phyloP scores from a whole-genome alignment of 768 basidiomycete species.

The Krasilnikovozyma curviuscula region DNA sequence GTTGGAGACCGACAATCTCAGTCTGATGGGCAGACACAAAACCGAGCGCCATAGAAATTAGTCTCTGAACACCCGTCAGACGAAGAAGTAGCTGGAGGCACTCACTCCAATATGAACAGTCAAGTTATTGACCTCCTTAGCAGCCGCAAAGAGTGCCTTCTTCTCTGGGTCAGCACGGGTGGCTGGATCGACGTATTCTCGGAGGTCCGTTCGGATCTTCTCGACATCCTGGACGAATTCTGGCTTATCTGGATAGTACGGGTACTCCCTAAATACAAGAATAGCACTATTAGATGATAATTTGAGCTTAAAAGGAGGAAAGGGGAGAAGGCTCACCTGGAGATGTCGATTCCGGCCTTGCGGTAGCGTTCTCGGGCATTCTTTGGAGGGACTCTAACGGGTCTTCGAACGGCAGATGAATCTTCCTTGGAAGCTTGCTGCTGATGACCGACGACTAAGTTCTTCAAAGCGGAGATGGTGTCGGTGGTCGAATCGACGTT shows the following conservation, averaged over 20 bases:
- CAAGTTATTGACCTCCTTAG: slow-evolving; percentile 45
- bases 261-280: slow-evolving; percentile 12
- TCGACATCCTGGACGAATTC: slow-evolving; percentile 20
- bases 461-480: not conserved
- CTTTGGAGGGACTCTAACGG: slow-evolving; percentile 15
- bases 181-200: slow-evolving; percentile 44
- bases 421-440: not conserved
- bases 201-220: slow-evolving; percentile 14
- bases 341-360: slow-evolving; percentile 20
- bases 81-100: no score
- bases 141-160: slow-evolving; percentile 43
- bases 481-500: slow-evolving; percentile 5
- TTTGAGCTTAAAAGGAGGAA: no score
- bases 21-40: no score
- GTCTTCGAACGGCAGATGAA: not conserved
- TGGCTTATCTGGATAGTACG: slow-evolving; percentile 19
- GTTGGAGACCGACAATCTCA: not conserved
- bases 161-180: slow-evolving; percentile 51
- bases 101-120: slow-evolving; percentile 48
- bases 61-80: no score
- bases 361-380: slow-evolving; percentile 17
- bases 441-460: not conserved
- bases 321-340: slow-evolving; percentile 2
- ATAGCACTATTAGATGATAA: not conserved
- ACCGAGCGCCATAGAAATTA: no score